Evolutionary conservation across 176 grass and related monocot genomes (phyloP), one percentile per base, ranked within the genome.

Genomic region (Lolium multiflorum): DNA sequence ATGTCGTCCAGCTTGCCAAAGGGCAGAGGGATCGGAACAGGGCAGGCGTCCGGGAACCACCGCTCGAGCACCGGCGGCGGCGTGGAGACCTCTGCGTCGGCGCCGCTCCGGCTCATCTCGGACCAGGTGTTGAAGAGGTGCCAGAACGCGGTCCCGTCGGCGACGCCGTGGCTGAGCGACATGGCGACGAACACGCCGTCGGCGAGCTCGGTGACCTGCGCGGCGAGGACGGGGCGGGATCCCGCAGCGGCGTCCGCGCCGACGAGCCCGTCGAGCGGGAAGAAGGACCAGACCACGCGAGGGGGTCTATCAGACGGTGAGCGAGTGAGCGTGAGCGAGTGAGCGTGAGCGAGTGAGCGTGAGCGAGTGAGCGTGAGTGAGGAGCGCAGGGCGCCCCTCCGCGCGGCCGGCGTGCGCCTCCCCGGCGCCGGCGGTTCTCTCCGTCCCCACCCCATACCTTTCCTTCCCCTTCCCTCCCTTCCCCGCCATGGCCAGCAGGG

Each of bases 191-290:
- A 95, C 16, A 93, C 17, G 49, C 91, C 93, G 26, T 95, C 91
- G 41, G n/a, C 56, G 16, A 95, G 86, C 76, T 95, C 91, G 5
- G 91, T 93, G 43, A 95, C 28, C 91, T 95, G 93, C 16, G 76
- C 84, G 51, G 37, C 75, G 17, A 86, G 84, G 12, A 79, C 75
- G 0, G 84, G 49, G 50, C 11, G 37, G 14, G 73, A 66, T 0
- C 6, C 46, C 2, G 11, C 51, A 8, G 18, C 76, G 51, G 77
- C 84, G 55, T 80, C 83, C 13, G 61, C 74, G 48, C 61, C 74
- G 26, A 85, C 31, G 4, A 78, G 1, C 31, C 83, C 74, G 61
- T 85, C 62, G 14, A 85, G 83, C 13, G 83, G 74, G 83, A 85
- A 85, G 48, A 85, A 68, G 0, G 74, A 68, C 83, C 83, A 85